Evolutionary conservation across 2,329 filamentous ascomycete species (phyloP), one percentile per base, ranked within the genome.

Genomic region (Aspergillus jensenii): DNA sequence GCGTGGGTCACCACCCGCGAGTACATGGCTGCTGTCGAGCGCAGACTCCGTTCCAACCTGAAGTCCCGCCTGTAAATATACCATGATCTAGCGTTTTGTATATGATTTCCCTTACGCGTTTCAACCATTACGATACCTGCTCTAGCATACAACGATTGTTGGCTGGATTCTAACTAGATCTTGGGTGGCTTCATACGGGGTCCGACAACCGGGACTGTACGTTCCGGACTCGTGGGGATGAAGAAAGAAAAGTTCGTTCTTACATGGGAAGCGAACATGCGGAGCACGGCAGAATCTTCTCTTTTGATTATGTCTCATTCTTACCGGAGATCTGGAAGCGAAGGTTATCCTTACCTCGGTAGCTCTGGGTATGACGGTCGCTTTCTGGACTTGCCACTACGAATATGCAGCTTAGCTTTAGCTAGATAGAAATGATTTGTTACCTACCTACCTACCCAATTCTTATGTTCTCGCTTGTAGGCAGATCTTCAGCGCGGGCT

Each of bases 1-100:
- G 88, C 91, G 72, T 98, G 93, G 79, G 95, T 96, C 67, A 97
- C 92, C 53, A 98, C 93, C 58, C 85, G 83, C 67, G 90, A 96
- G 81, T 99, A 98, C 81, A 81, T 99, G 72, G 86, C 90, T 72
- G 93, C 93, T 41, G 93, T 98, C 51, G 93, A 98, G 87, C 88
- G 86, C 78, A 84, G 92, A 71, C 84, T 99, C 80, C 93, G 93
- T 86, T 80, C 81, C 64, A 86, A 86, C 67, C 81, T 96, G 48
- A 72, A 71, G 67, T 60, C 73, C 47, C 69, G 68, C 48, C 65
- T 74, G 52, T 74, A 72, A 62, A 72, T 65, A 52, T 51, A 59
- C 25, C 21, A 54, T 43, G 47, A 49, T 50, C 54, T 50, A 33
- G 21, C 50, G 46, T 59, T 39, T 40, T 56, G 37, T 27, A 41